phyloP scores from a whole-genome alignment of 768 basidiomycete species.

The Daedaleopsis sinensis region DNA sequence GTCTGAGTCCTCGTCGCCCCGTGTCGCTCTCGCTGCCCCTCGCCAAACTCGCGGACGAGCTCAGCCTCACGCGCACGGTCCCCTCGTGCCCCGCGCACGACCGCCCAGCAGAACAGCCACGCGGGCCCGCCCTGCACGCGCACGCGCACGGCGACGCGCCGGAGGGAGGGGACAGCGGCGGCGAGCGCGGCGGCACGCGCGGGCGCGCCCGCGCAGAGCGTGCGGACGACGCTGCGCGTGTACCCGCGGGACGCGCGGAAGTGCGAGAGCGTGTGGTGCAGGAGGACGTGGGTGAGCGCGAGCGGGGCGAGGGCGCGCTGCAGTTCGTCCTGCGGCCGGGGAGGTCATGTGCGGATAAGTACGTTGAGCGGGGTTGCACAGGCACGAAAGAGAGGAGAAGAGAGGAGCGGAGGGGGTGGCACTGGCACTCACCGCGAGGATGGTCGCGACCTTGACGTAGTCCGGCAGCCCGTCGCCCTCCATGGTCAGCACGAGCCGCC shows the following conservation, averaged over 20 bases:
- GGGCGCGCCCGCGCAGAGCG: not conserved
- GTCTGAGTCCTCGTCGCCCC: not conserved
- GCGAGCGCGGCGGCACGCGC: not conserved
- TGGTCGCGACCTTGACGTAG: not conserved
- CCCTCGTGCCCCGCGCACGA: not conserved
- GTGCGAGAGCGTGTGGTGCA: not conserved
- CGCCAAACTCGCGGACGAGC: too few relatives aligned
- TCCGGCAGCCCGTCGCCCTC: not conserved
- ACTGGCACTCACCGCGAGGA: not conserved
- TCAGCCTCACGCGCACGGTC: too few relatives aligned
- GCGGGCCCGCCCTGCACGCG: not conserved
- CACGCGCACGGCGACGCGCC: not conserved
- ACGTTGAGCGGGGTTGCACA: not conserved
- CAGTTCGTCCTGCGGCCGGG: not conserved
- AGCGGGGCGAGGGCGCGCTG: not conserved
- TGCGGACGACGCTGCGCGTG: not conserved
- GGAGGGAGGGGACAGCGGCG: not conserved
- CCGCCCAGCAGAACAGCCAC: not conserved
- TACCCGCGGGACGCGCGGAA: not conserved
- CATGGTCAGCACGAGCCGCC: not conserved
- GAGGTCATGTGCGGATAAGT: not conserved
- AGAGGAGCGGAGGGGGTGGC: too few relatives aligned
- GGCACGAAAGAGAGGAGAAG: not conserved
- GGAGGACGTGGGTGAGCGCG: not conserved
- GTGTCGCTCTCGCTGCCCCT: too few relatives aligned